Conservation (phyloP, 2,329 filamentous ascomycete genomes). For the Aspergillus costaricaensis region DNA sequence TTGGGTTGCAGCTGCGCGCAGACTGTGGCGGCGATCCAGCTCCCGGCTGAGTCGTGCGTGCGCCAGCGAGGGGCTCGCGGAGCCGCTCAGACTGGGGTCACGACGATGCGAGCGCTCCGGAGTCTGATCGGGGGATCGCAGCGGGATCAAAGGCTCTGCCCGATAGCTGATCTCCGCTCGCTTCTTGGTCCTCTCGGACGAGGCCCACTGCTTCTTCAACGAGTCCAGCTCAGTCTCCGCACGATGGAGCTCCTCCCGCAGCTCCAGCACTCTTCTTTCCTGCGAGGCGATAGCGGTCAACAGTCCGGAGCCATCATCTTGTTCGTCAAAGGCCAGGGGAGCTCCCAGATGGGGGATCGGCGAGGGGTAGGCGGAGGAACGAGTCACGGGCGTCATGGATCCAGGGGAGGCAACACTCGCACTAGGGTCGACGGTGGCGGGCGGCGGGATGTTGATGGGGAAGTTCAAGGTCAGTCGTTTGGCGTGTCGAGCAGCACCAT, state of each 20-base stretch:
- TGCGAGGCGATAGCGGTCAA: conserved; percentile 89
- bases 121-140: conserved; percentile 45
- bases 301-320: conserved; percentile 64
- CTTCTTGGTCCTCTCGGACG: conserved; percentile 75
- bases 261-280: conserved; percentile 84
- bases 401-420: conserved; percentile 31
- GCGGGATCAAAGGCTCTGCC: conserved; percentile 60
- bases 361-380: conserved; percentile 36
- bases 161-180: conserved; percentile 64
- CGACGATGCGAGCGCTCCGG: conserved; percentile 20
- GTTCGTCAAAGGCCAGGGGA: conserved; percentile 32
- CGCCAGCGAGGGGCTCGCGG: conserved; percentile 26
- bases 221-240: conserved; percentile 75
- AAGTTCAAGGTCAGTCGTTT: conserved; percentile 52
- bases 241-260: conserved; percentile 82
- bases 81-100: conserved; percentile 31
- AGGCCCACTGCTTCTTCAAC: conserved; percentile 82
- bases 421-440: conserved; percentile 25
- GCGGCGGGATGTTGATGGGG: conserved; percentile 44
- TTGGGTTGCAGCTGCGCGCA: conserved; percentile 53
- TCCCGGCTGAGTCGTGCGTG: conserved; percentile 56
- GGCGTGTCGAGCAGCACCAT: conserved; percentile 41
- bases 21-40: conserved; percentile 70
- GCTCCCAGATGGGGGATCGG: conserved; percentile 30
- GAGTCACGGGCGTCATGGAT: conserved; percentile 36